Conservation (phyloP, 1,139 yeast species). For the Yamadazyma triangularis region DNA sequence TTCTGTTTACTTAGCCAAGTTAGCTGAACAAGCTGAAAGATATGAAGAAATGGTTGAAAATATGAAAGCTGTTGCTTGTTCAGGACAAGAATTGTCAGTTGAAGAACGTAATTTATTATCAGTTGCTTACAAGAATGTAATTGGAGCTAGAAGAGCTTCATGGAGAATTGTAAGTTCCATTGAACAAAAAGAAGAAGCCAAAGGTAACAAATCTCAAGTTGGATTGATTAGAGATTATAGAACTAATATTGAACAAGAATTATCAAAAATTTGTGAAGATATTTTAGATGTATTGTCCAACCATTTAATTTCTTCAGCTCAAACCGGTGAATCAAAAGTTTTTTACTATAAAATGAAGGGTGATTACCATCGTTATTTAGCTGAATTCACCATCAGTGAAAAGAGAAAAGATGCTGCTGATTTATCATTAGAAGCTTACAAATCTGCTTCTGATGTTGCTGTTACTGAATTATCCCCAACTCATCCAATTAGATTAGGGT, state of each 20-base stretch:
- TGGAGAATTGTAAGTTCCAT: conserved; percentile 98
- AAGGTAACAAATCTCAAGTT: conserved; percentile 88
- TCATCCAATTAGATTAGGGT: conserved; percentile 96
- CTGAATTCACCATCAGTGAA: conserved; percentile 90
- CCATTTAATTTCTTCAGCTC: conserved; percentile 91
- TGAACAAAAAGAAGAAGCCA: conserved; percentile 96
- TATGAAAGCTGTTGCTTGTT: conserved; percentile 96
- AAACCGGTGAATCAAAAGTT: conserved; percentile 95
- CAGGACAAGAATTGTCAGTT: conserved; percentile 92
- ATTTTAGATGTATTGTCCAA: conserved; percentile 81
- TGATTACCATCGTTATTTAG: conserved; percentile 98
- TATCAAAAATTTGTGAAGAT: conserved; percentile 91
- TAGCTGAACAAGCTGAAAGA: conserved; percentile 99
- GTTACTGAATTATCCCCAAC: conserved; percentile 97
- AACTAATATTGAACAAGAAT: conserved; percentile 88
- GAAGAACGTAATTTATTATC: conserved; percentile 97
- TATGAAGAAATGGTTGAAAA: conserved; percentile 99
- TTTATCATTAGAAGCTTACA: conserved; percentile 89
- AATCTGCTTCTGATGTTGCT: conserved; percentile 94
- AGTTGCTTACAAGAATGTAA: conserved; percentile 96
- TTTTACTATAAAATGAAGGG: conserved; percentile 99
- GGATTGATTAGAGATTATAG: conserved; percentile 90
- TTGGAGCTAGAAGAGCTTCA: conserved; percentile 98
- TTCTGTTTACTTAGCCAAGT: conserved; percentile 96
- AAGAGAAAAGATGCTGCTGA: conserved; percentile 93